A percentile compares a stretch with the other conserved stretches of the same genome.
These are phyloP conservation scores for Vanilla planifolia DNA, from an alignment of 106 monocot genomes.

Conservation along the genomic window DNA sequence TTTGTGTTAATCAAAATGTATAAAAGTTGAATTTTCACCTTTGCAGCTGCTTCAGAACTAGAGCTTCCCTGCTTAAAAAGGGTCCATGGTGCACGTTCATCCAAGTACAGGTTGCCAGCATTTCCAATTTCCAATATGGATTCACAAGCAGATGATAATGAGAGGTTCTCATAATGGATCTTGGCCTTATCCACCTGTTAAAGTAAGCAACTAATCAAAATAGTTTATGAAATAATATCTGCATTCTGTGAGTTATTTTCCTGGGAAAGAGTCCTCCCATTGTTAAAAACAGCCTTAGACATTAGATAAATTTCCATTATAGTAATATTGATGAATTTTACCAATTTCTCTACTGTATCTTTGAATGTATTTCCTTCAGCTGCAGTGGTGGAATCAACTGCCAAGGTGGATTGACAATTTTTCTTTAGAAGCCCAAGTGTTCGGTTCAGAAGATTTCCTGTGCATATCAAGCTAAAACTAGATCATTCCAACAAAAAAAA, in stretches of 20 bases:
- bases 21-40: conserved; percentile 38
- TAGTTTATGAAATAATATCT: not conserved
- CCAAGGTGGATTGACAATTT: conserved; percentile 78
- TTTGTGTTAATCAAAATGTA: no score
- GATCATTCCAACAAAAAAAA: not conserved
- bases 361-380: conserved; percentile 65
- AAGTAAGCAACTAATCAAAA: not conserved
- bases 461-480: conserved; percentile 9
- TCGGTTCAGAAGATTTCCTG: conserved; percentile 97
- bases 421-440: conserved; percentile 94
- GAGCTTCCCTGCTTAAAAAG: conserved; percentile 79
- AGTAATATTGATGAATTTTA: conserved; percentile 15
- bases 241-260: not conserved
- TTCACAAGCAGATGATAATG: conserved; percentile 84
- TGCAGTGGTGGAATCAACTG: conserved; percentile 59
- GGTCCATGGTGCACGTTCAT: conserved; percentile 86
- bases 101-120: conserved; percentile 88
- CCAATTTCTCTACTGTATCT: conserved; percentile 62
- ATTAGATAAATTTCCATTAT: not conserved
- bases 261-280: not conserved
- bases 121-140: conserved; percentile 82
- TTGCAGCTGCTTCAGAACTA: conserved; percentile 71
- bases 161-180: conserved; percentile 67
- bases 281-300: not conserved
- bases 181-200: conserved; percentile 68